Evolutionary conservation across 1,139 yeast genomes (phyloP).

Genomic region (Pichia sp.): DNA sequence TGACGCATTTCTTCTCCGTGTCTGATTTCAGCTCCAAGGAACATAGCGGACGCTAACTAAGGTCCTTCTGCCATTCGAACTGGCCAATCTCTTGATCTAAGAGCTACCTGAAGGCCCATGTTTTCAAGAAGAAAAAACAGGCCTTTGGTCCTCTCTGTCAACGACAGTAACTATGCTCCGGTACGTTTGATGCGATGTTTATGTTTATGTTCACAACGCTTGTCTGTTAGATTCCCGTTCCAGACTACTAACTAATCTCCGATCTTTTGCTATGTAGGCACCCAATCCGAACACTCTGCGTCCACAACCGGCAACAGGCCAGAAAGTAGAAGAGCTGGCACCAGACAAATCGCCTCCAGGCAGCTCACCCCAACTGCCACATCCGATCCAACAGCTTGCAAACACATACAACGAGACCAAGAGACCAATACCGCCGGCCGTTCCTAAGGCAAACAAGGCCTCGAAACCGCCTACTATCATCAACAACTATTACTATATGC

Average conservation of each 20-base stretch:
- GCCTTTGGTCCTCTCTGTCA: constrained; percentile 23
- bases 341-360: not conserved
- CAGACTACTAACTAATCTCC: not conserved
- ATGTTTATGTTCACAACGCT: not conserved
- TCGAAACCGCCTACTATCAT: constrained; percentile 24
- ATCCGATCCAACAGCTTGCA: constrained; percentile 8
- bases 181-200: constrained; percentile 18
- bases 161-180: constrained; percentile 29
- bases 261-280: constrained; percentile 16
- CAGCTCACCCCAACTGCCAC: not conserved
- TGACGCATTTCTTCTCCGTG: no score
- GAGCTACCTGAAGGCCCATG: constrained; percentile 6
- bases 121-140: constrained; percentile 26
- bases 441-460: not conserved
- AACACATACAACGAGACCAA: not conserved
- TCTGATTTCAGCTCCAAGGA: no score
- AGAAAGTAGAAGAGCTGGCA: not conserved
- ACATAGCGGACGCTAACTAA: no score
- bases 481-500: constrained; percentile 29
- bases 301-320: constrained; percentile 31
- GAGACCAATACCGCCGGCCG: constrained; percentile 9
- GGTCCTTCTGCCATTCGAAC: not conserved
- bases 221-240: no score
- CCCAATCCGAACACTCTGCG: constrained; percentile 26
- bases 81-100: not conserved